phyloP scores from a whole-genome alignment of 768 basidiomycete genomes.

The Mycena polygramma region DNA sequence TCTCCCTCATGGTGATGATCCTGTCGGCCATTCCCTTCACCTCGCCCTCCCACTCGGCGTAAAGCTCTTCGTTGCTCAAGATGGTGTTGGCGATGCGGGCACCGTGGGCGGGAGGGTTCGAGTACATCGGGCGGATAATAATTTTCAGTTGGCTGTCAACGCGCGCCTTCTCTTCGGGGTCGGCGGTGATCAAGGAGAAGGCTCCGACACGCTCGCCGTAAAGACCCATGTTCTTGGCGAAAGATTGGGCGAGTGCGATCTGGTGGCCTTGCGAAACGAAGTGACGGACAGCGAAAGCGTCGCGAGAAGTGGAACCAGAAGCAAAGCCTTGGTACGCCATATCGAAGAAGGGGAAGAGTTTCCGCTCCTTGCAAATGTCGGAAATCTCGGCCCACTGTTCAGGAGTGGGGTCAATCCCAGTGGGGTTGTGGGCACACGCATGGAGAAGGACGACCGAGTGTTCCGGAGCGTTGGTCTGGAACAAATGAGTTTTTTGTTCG shows the following conservation, averaged over 20 bases:
- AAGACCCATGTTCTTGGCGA: slow-evolving; percentile 99
- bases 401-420: slow-evolving; percentile 94
- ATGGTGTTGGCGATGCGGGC: slow-evolving; percentile 90
- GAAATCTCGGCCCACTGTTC: slow-evolving; percentile 95
- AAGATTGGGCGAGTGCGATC: slow-evolving; percentile 92
- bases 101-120: slow-evolving; percentile 95
- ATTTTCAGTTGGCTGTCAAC: slow-evolving; percentile 97
- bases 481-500: slow-evolving; percentile 9
- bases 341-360: slow-evolving; percentile 98
- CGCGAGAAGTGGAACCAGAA: slow-evolving; percentile 89
- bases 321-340: slow-evolving; percentile 99
- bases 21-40: slow-evolving; percentile 97
- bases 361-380: slow-evolving; percentile 87
- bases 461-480: slow-evolving; percentile 74
- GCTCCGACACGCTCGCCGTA: slow-evolving; percentile 99
- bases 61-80: slow-evolving; percentile 78
- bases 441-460: slow-evolving; percentile 91
- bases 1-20: slow-evolving; percentile 93
- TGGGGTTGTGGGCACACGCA: slow-evolving; percentile 99
- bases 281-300: slow-evolving; percentile 95
- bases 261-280: slow-evolving; percentile 94
- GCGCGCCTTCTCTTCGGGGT: slow-evolving; percentile 83
- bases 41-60: slow-evolving; percentile 90
- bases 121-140: slow-evolving; percentile 95
- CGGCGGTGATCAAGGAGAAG: slow-evolving; percentile 83